A percentile compares a stretch with the other conserved stretches of the same genome.
Evolutionary conservation across 2,329 filamentous ascomycete species (phyloP).

Genomic region (Plectosphaerella plurivora): DNA sequence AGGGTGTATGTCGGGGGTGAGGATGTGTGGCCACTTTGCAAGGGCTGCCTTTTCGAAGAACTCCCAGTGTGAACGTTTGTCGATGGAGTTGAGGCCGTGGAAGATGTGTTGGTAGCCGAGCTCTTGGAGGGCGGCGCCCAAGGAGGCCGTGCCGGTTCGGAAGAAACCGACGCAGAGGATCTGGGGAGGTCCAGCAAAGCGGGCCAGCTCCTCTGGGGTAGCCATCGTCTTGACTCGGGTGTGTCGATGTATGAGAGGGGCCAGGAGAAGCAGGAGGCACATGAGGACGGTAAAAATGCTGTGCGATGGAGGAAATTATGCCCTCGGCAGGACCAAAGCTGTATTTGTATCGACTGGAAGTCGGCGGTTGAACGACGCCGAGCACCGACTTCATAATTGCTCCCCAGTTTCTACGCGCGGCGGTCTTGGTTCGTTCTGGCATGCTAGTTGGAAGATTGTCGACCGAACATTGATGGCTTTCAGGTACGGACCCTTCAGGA

Average conservation of each 20-base stretch:
- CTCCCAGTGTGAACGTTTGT: constrained; percentile 4
- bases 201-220: not conserved
- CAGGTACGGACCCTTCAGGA: too few relatives aligned
- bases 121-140: constrained; percentile 5
- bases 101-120: constrained; percentile 9
- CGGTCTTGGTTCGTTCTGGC: too few relatives aligned
- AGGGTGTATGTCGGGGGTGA: not conserved
- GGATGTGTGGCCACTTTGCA: constrained; percentile 4
- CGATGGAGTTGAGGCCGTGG: constrained; percentile 7
- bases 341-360: too few relatives aligned
- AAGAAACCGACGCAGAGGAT: constrained; percentile 10
- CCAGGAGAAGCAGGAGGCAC: too few relatives aligned
- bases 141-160: constrained; percentile 11
- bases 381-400: too few relatives aligned
- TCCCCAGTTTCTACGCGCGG: too few relatives aligned
- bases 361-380: too few relatives aligned
- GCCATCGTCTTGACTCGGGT: constrained; percentile 1
- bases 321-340: too few relatives aligned
- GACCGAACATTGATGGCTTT: too few relatives aligned
- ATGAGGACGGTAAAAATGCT: too few relatives aligned
- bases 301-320: too few relatives aligned
- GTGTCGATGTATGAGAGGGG: not conserved
- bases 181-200: constrained; percentile 2
- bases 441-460: too few relatives aligned
- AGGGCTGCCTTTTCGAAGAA: constrained; percentile 5